phyloP scores from a whole-genome alignment of 345 rosid genomes.

The Citrus sinensis region DNA sequence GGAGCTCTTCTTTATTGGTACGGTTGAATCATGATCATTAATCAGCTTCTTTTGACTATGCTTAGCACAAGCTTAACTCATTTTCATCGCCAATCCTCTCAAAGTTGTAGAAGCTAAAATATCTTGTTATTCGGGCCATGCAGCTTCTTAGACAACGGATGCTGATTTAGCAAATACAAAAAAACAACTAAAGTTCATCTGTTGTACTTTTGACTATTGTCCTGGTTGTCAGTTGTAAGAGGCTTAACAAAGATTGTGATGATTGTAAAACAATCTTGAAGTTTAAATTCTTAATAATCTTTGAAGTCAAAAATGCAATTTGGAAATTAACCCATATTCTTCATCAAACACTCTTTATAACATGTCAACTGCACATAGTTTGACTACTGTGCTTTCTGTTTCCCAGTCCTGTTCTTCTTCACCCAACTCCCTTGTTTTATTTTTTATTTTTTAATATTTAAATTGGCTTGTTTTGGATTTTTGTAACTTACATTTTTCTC shows the following conservation, averaged over 20 bases:
- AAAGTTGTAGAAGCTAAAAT: background rate
- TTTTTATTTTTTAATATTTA: background rate
- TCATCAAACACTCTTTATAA: background rate
- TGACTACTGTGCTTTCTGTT: background rate
- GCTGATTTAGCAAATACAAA: background rate
- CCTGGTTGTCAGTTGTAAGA: background rate
- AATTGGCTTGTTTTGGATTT: background rate
- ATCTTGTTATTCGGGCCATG: background rate
- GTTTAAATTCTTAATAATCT: background rate
- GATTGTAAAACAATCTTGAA: background rate
- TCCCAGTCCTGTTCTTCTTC: background rate
- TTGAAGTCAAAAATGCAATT: background rate
- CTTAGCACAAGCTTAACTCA: background rate
- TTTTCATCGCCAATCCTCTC: background rate
- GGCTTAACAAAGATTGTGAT: background rate
- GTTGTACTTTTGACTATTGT: background rate
- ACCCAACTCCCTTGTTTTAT: background rate
- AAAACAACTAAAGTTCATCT: background rate
- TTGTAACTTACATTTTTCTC: background rate
- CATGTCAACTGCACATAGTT: background rate
- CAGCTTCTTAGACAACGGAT: background rate
- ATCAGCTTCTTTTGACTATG: background rate
- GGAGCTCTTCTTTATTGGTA: background rate
- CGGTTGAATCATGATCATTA: background rate
- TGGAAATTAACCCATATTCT: background rate